phyloP scores from a whole-genome alignment of 495 filamentous ascomycete genomes.

The Neurospora hispaniola region DNA sequence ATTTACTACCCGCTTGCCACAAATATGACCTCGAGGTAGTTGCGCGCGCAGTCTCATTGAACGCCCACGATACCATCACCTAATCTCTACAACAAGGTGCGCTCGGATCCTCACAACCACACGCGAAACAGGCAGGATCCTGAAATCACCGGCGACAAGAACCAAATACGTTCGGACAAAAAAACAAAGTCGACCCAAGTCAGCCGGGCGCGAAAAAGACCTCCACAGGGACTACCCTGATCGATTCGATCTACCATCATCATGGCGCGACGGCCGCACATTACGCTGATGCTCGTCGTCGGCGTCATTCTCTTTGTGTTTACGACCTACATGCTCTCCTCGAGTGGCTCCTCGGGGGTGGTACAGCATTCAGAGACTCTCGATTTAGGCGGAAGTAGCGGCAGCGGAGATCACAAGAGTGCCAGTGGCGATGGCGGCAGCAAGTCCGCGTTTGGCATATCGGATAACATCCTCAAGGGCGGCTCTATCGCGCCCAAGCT shows the following conservation, averaged over 20 bases:
- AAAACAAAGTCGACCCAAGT: neutral
- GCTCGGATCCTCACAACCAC: neutral
- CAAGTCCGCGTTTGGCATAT: slow-evolving; percentile 17
- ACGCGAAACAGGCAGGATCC: neutral
- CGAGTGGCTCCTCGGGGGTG: slow-evolving; percentile 5
- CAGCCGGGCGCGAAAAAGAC: neutral
- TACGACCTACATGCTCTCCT: slow-evolving; percentile 29
- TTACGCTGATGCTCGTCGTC: slow-evolving; percentile 26
- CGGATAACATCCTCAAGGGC: slow-evolving; percentile 49
- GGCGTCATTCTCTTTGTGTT: slow-evolving; percentile 25
- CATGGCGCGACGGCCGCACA: slow-evolving; percentile 36
- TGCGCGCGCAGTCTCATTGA: neutral
- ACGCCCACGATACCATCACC: neutral
- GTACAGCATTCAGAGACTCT: neutral
- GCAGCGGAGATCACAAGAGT: neutral
- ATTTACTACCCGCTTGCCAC: neutral
- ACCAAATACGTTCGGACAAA: neutral
- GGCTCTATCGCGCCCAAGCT: slow-evolving; percentile 79
- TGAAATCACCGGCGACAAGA: neutral
- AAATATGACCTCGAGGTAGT: neutral
- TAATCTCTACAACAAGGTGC: neutral
- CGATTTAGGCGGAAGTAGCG: slow-evolving; percentile 4
- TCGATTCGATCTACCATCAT: neutral
- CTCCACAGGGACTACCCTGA: neutral
- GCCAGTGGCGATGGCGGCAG: neutral